A percentile compares a stretch with the other conserved stretches of the same genome.
These are phyloP conservation scores for Glycine latifolia DNA, from an alignment of 306 rosid genomes.

Conservation along the genomic window DNA sequence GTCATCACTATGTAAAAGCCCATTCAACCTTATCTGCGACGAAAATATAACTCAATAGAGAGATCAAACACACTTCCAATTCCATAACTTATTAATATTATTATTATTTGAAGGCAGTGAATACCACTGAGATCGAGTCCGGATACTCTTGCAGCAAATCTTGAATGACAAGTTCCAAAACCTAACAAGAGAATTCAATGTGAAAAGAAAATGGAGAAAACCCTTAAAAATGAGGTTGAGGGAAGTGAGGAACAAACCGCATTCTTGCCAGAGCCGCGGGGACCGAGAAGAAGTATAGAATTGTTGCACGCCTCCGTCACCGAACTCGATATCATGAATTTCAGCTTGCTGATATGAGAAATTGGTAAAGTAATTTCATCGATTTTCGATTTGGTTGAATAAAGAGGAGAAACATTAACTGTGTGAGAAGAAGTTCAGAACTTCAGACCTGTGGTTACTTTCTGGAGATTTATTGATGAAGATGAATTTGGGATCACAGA, in stretches of 20 bases:
- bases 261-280: constrained; percentile 87
- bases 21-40: constrained; percentile 80
- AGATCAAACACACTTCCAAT: constrained; percentile 22
- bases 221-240: background rate
- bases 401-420: constrained; percentile 17
- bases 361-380: too few species aligned
- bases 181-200: constrained; percentile 52
- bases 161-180: constrained; percentile 80
- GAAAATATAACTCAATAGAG: constrained; percentile 15
- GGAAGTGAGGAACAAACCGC: constrained; percentile 55
- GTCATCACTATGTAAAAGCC: constrained; percentile 85
- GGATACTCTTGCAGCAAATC: constrained; percentile 72
- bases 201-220: background rate
- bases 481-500: constrained; percentile 66
- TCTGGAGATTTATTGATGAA: constrained; percentile 62
- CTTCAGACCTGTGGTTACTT: constrained; percentile 62
- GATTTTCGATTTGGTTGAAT: background rate
- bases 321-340: constrained; percentile 82
- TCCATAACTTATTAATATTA: background rate
- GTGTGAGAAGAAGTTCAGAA: background rate
- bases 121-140: constrained; percentile 80
- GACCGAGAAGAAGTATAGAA: constrained; percentile 89
- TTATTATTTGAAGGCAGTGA: background rate
- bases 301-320: constrained; percentile 88
- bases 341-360: constrained; percentile 62